Evolutionary conservation across 768 basidiomycete genomes (phyloP), one percentile per base, ranked within the genome.

Genomic region (Termitomyces heimii): DNA sequence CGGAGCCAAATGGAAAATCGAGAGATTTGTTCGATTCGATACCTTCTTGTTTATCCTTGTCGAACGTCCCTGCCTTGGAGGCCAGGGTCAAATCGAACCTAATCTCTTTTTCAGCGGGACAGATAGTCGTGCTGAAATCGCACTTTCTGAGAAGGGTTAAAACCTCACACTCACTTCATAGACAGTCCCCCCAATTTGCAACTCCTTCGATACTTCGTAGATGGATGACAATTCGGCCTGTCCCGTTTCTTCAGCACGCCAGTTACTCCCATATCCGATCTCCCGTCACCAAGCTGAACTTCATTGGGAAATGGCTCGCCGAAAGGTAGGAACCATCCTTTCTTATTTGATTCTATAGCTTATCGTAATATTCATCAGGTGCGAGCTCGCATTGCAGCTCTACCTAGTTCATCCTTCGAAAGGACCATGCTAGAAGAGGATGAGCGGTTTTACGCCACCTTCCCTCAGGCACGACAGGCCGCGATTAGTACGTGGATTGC

Each of bases 341-440:
- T 26, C 26, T 48, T 14, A 20, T 39, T 14, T 13, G 5, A 42
- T 13, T 47, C 35, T 8, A 18, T 42, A 10, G 29, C 31, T 48
- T 22, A 47, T 37, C 18, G 9, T 20, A 22, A 24, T 26, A 7
- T 47, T 28, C 13, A 53, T 12, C 35, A 57, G 56, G 42, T 58
- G 45, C 53, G 48, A 22, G 50, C 46, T 6, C 34, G 40, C 32
- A 39, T 59, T 28, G 45, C 44, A 9, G 28, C 42, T 22, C 56
- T 58, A 1, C 52, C 56, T 1, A 34, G 43, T 1, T 63, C 56
- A 0, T 60, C 56, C 16, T 66, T 64, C 45, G 58, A 60, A 29
- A 58, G 60, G 18, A 60, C 58, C 6, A 54, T 60, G 58, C 53
- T 66, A 24, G 58, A 64, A 46, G 55, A 61, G 32, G 65, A 66